phyloP scores from a whole-genome alignment of 176 grass and related monocot genomes.

The sorghum (Sorghum bicolor) region DNA sequence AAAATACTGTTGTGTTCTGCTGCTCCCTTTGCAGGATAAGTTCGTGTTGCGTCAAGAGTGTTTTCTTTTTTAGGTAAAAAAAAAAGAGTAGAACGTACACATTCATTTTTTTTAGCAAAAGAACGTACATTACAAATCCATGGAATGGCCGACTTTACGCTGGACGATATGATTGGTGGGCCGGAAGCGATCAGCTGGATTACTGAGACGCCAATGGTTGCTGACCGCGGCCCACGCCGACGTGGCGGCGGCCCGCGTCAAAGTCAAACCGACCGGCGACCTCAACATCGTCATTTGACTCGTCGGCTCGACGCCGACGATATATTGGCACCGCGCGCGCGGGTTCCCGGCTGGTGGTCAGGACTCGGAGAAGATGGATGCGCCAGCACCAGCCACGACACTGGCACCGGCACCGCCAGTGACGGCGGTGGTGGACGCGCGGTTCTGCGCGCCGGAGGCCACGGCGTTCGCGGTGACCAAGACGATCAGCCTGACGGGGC shows the following conservation, averaged over 20 bases:
- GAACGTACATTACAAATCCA: too few species aligned
- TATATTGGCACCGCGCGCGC: neutral
- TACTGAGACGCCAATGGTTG: too few species aligned
- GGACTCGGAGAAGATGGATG: neutral
- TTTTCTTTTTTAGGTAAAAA: too few species aligned
- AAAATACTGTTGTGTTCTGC: too few species aligned
- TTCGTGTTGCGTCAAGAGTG: too few species aligned
- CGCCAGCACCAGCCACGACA: neutral
- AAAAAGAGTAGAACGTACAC: too few species aligned
- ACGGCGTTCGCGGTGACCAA: slow-evolving; percentile 49
- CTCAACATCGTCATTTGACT: neutral
- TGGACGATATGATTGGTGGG: too few species aligned
- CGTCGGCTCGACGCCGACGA: too few species aligned
- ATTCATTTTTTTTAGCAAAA: too few species aligned
- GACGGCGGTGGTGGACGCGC: slow-evolving; percentile 30
- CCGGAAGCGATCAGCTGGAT: too few species aligned
- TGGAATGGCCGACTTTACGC: too few species aligned
- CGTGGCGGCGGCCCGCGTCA: neutral
- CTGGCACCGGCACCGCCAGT: neutral
- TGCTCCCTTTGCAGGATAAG: too few species aligned
- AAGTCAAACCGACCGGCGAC: neutral
- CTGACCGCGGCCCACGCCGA: neutral
- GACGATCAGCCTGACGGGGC: slow-evolving; percentile 34
- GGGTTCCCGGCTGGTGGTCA: neutral
- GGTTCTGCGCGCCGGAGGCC: slow-evolving; percentile 39